Base-by-base conservation (phyloP, 2,329 filamentous ascomycete species). In the Cladobotryum protrusum region DNA sequence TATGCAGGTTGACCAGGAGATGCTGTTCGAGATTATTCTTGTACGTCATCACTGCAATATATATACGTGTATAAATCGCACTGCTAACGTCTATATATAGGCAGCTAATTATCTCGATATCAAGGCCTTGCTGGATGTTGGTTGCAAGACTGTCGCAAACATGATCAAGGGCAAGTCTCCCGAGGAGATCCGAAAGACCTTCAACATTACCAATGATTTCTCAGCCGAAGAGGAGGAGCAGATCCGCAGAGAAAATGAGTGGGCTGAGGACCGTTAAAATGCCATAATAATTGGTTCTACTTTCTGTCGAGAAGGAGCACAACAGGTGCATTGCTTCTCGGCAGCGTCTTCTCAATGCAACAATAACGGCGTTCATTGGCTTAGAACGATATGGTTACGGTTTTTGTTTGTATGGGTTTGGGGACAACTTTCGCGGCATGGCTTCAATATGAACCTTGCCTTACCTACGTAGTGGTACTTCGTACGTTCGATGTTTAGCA, bases 161-260 rank as follows among this genome's bases (percentile, higher is more conserved):
- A 99, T 99, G 93, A 99, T 99, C 79, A 99, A 99, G 87, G 93
- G 93, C 74, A 99, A 99, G 80, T 96, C 90, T 0, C 93, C 93
- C 3, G 93, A 99, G 69, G 93, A 99, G 76, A 99, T 99, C 63
- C 88, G 93, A 46, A 99, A 97, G 80, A 99, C 93, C 0, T 99
- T 99, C 78, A 99, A 99, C 75, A 99, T 99, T 64, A 93, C 95
- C 64, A 99, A 99, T 63, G 93, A 99, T 70, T 99, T 99, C 74
- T 97, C 93, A 0, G 89, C 92, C 2, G 93, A 99, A 72, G 93
- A 99, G 74, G 93, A 99, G 72, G 93, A 99, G 67, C 93, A 99
- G 79, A 99, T 93, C 57, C 86, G 88, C 50, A 82, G 88, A 4
- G 88, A 93, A 77, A 93, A 93, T 67, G 88, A 93, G 72, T 93